These are phyloP conservation scores for Yamadazyma sp. DNA, from an alignment of 805 yeast species.

Conservation along the genomic window DNA sequence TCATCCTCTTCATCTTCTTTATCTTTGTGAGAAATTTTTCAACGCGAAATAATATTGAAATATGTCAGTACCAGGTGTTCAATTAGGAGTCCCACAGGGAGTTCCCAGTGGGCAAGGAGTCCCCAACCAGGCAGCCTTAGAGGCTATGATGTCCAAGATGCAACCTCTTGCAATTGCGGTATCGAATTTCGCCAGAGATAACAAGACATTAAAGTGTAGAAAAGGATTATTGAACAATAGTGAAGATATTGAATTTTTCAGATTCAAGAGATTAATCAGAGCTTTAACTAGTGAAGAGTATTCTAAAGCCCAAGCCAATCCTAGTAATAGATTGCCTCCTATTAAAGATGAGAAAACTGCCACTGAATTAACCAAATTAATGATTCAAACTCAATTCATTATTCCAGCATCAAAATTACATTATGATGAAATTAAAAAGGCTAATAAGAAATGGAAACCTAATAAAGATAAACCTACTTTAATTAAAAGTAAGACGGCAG, in stretches of 20 bases:
- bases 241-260: conserved; percentile 74
- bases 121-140: conserved; percentile 9
- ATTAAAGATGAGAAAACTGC: conserved; percentile 51
- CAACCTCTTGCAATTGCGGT: conserved; percentile 61
- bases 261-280: conserved; percentile 78
- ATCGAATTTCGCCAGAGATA: conserved; percentile 68
- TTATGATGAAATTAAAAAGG: conserved; percentile 59
- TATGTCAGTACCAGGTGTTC: conserved; percentile 16
- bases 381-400: conserved; percentile 72
- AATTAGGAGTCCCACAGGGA: conserved; percentile 13
- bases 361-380: conserved; percentile 55
- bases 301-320: conserved; percentile 46
- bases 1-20: too few relatives aligned
- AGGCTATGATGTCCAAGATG: conserved; percentile 15
- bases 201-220: conserved; percentile 71
- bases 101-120: conserved; percentile 1
- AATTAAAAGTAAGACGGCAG: conserved; percentile 53
- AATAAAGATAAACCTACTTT: conserved; percentile 64
- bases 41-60: too few relatives aligned
- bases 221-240: conserved; percentile 72
- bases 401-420: conserved; percentile 75
- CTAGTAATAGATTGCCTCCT: conserved; percentile 43
- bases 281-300: conserved; percentile 77
- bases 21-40: conserved; percentile 1
- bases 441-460: conserved; percentile 53